Conservation (phyloP, 2,329 filamentous ascomycete genomes). For the Graphiopsis chlorocephala region DNA sequence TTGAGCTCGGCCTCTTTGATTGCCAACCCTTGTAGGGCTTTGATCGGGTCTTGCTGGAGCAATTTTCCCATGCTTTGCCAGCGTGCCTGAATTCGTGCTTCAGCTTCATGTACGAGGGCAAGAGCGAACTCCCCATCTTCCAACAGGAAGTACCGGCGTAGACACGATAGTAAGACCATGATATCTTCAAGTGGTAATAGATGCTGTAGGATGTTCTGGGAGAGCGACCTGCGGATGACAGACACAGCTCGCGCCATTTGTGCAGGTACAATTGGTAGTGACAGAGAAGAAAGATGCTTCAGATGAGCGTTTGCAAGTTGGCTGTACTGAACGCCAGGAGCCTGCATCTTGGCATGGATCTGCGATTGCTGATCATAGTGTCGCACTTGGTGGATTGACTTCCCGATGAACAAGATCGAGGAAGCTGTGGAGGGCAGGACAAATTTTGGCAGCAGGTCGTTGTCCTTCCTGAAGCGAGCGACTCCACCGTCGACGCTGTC, state of each 20-base stretch:
- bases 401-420: conserved; percentile 88
- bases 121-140: conserved; percentile 89
- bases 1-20: conserved; percentile 86
- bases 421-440: conserved; percentile 70
- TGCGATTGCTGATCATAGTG: conserved; percentile 27
- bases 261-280: conserved; percentile 70
- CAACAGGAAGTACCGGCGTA: conserved; percentile 84
- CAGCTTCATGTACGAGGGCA: conserved; percentile 79
- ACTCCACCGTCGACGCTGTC: conserved; percentile 27
- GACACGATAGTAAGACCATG: conserved; percentile 69
- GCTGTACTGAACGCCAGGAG: not conserved
- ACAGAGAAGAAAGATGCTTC: conserved; percentile 63
- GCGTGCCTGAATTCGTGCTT: conserved; percentile 71
- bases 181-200: conserved; percentile 76
- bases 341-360: conserved; percentile 10
- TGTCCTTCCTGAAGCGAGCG: conserved; percentile 54
- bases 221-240: conserved; percentile 75
- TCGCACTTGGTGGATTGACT: conserved; percentile 80
- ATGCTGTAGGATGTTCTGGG: conserved; percentile 77
- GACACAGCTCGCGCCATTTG: conserved; percentile 70
- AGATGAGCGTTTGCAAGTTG: conserved; percentile 54
- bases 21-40: conserved; percentile 60
- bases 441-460: conserved; percentile 70
- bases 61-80: conserved; percentile 57
- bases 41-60: conserved; percentile 51